Conservation (phyloP, 345 rosid genomes). For the Salix dunnii region DNA sequence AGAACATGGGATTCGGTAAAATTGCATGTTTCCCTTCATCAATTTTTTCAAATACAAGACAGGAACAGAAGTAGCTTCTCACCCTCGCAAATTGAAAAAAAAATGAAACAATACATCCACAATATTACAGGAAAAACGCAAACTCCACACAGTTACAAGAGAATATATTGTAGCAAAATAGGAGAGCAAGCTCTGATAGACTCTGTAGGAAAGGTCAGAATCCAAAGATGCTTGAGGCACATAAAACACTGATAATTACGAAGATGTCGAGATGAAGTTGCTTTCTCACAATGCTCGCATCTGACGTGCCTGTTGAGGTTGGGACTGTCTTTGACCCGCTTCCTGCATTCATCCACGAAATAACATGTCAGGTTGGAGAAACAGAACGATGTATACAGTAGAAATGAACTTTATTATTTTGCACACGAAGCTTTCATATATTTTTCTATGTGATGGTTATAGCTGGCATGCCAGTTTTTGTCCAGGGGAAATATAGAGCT, state of each 20-base stretch:
- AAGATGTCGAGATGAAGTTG: slow-evolving; percentile 14
- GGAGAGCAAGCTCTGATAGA: neutral
- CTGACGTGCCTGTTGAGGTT: slow-evolving; percentile 21
- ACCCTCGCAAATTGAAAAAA: neutral
- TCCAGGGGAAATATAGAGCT: neutral
- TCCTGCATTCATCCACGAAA: slow-evolving; percentile 17
- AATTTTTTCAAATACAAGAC: neutral
- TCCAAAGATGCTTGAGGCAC: slow-evolving; percentile 1
- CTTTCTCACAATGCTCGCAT: slow-evolving; percentile 7
- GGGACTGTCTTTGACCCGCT: slow-evolving; percentile 39
- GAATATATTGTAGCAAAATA: neutral
- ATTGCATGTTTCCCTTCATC: neutral
- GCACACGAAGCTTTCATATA: neutral
- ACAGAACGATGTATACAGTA: neutral
- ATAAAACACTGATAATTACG: slow-evolving; percentile 1
- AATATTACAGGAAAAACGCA: neutral
- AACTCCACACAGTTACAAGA: neutral
- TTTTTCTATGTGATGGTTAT: neutral
- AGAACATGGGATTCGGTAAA: neutral
- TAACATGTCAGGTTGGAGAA: neutral
- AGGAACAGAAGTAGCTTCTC: neutral
- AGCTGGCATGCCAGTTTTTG: neutral
- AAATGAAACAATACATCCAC: neutral
- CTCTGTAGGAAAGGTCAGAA: neutral
- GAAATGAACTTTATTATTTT: neutral